Conservation (phyloP, 257 asterid genomes). For the Solanum gracilifrons region DNA sequence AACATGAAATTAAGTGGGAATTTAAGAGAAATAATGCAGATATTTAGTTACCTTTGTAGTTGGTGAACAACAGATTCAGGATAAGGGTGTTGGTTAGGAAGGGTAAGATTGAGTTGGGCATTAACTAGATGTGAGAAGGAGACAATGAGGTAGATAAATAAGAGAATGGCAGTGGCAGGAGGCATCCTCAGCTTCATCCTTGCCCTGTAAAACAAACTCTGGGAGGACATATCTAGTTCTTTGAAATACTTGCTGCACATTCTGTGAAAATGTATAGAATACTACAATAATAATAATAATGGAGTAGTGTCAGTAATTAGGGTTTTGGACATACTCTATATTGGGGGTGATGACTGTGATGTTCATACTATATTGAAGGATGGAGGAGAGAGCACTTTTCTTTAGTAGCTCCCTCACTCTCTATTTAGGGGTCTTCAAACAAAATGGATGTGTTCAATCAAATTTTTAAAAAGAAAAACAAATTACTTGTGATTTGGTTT, state of each 20-base stretch:
- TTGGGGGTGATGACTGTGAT: not conserved
- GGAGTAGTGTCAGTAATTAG: not conserved
- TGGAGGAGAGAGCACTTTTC: not conserved
- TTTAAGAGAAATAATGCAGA: not conserved
- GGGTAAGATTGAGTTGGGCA: constrained; percentile 27
- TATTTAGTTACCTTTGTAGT: constrained; percentile 37
- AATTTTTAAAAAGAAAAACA: too few relatives aligned
- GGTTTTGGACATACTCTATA: not conserved
- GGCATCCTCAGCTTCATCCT: constrained; percentile 22
- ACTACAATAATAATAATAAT: not conserved
- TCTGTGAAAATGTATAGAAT: not conserved
- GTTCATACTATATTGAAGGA: not conserved
- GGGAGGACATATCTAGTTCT: constrained; percentile 9
- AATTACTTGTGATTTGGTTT: not conserved
- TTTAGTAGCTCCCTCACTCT: not conserved
- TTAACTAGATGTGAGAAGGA: constrained; percentile 3
- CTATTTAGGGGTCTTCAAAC: not conserved
- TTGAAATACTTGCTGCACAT: not conserved
- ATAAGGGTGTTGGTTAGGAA: constrained; percentile 36
- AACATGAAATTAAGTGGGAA: not conserved
- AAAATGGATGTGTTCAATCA: not conserved
- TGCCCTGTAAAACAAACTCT: not conserved
- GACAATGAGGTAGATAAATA: constrained; percentile 9
- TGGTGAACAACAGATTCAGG: constrained; percentile 37
- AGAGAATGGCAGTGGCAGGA: constrained; percentile 18